Evolutionary conservation across 169 alveolate species (phyloP).

Genomic region (Nephromyces sp.): DNA sequence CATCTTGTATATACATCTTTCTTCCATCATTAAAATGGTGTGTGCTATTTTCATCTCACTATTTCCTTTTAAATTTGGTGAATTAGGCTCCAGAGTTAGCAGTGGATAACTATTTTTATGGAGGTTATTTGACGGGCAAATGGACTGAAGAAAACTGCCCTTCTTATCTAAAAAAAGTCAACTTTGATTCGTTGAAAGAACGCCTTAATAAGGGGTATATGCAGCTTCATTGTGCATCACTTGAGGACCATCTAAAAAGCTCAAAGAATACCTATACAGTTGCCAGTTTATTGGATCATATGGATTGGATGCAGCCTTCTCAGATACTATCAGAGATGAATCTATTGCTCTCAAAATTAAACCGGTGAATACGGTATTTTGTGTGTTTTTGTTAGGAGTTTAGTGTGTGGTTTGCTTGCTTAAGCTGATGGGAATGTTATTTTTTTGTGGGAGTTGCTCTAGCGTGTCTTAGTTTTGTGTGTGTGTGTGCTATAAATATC

Average conservation of each 20-base stretch:
- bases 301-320: slow-evolving; percentile 1
- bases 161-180: not conserved
- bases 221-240: not conserved
- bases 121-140: slow-evolving; percentile 3
- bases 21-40: not conserved
- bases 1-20: not conserved
- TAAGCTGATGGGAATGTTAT: no score
- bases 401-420: no score
- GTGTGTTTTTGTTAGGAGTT: no score
- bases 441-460: no score
- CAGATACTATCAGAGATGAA: not conserved
- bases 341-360: not conserved
- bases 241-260: not conserved
- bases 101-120: slow-evolving; percentile 8
- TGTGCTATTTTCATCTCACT: not conserved
- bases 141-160: not conserved
- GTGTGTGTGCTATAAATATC: no score
- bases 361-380: no score
- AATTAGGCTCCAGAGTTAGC: not conserved
- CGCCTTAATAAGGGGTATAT: not conserved
- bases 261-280: not conserved
- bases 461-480: no score
- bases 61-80: no score
- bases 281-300: slow-evolving; percentile 2
- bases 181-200: not conserved